Evolutionary conservation across 2,329 filamentous ascomycete species (phyloP).

Genomic region (Ophiosphaerella herpotricha): DNA sequence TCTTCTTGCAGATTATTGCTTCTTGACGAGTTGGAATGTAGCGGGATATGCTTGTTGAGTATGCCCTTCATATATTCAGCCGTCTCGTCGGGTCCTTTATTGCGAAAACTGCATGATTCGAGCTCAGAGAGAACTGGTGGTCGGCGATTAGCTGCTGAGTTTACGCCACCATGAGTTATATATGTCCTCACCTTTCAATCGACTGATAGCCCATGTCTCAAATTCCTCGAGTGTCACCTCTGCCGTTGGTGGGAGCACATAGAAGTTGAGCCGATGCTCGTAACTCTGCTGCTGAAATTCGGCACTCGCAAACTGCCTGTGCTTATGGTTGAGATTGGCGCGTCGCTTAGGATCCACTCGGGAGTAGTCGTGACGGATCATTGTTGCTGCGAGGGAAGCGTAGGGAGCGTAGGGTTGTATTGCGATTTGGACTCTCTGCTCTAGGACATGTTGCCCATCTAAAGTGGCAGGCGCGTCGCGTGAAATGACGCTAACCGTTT

Average conservation of each 20-base stretch:
- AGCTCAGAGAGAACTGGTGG: conserved; percentile 77
- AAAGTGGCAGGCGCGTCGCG: conserved; percentile 30
- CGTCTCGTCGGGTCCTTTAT: conserved; percentile 82
- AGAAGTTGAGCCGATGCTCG: conserved; percentile 88
- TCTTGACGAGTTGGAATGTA: conserved; percentile 74
- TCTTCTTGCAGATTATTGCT: conserved; percentile 66
- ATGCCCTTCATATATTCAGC: conserved; percentile 81
- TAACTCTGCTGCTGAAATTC: conserved; percentile 80
- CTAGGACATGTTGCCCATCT: conserved; percentile 10
- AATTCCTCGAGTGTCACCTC: conserved; percentile 98
- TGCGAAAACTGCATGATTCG: conserved; percentile 94
- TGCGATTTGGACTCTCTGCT: conserved; percentile 1
- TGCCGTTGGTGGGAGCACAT: conserved; percentile 81
- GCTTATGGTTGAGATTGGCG: conserved; percentile 75
- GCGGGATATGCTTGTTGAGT: conserved; percentile 82
- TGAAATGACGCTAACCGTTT: conserved; percentile 12
- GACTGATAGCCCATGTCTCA: conserved; percentile 97
- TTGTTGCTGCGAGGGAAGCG: conserved; percentile 12
- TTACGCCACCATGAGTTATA: rapidly evolving
- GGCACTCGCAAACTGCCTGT: conserved; percentile 81
- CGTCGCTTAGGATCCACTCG: conserved; percentile 72
- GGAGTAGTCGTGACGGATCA: conserved; percentile 47
- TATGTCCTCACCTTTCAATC: conserved; percentile 65
- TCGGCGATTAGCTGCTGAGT: conserved; percentile 6
- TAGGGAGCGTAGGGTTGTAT: conserved; percentile 10